Conservation (phyloP, 2,329 filamentous ascomycete genomes). For the Ascochyta fabae region DNA sequence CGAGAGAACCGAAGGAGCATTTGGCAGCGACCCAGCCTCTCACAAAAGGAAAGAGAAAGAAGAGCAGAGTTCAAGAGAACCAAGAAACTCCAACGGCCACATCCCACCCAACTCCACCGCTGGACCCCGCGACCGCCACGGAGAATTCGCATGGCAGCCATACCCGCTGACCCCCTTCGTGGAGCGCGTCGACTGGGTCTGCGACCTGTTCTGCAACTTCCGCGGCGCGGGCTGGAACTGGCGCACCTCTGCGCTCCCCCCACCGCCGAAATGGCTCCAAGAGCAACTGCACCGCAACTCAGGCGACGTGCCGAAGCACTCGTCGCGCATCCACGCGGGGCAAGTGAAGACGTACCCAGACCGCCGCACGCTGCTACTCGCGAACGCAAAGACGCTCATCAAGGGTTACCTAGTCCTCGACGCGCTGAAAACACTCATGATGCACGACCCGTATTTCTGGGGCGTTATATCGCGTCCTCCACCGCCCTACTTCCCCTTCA, state of each 20-base stretch:
- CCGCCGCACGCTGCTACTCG: constrained; percentile 41
- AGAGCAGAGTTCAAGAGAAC: background rate
- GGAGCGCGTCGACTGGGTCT: constrained; percentile 64
- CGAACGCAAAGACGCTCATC: constrained; percentile 52
- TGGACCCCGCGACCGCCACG: constrained; percentile 40
- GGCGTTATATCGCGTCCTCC: constrained; percentile 54
- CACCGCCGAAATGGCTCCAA: constrained; percentile 52
- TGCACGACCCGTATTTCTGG: constrained; percentile 80
- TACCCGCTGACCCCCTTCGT: constrained; percentile 56
- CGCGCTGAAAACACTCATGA: constrained; percentile 69
- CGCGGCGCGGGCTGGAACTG: constrained; percentile 68
- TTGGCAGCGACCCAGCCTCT: constrained; percentile 13
- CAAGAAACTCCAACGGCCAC: background rate
- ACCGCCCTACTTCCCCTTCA: constrained; percentile 55
- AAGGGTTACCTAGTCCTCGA: constrained; percentile 73
- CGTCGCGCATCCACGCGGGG: constrained; percentile 33
- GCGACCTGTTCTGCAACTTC: constrained; percentile 64
- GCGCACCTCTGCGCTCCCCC: constrained; percentile 57
- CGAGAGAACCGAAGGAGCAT: constrained; percentile 51
- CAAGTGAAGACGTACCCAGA: constrained; percentile 49
- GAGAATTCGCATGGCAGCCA: constrained; percentile 59
- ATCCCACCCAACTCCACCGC: constrained; percentile 9
- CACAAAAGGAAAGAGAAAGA: background rate
- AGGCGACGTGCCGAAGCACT: constrained; percentile 25
- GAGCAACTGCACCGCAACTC: constrained; percentile 45